phyloP scores from a whole-genome alignment of 768 basidiomycete species.

The Lentinus brumalis region DNA sequence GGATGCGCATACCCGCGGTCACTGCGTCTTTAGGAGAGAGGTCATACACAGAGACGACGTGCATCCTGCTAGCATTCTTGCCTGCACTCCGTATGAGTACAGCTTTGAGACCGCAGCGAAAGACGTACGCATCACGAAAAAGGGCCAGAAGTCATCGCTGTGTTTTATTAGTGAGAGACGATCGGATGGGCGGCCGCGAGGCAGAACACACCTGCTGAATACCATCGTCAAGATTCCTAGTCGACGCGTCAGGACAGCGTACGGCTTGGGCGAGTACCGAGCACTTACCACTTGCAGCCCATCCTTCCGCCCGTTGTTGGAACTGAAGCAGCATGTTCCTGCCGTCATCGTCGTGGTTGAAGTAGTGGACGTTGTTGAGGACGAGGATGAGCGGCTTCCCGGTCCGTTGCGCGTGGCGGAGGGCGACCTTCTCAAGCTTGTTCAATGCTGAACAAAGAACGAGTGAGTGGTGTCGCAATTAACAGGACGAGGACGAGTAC shows the following conservation, averaged over 20 bases:
- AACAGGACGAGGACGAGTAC: not conserved
- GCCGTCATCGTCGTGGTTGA: slow-evolving; percentile 78
- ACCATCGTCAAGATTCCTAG: slow-evolving; percentile 77
- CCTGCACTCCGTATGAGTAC: slow-evolving; percentile 39
- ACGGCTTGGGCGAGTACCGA: not conserved
- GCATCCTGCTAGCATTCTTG: slow-evolving; percentile 74
- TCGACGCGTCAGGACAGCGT: slow-evolving; percentile 6
- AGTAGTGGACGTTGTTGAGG: slow-evolving; percentile 77
- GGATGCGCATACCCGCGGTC: slow-evolving; percentile 56
- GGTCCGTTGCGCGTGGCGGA: slow-evolving; percentile 55
- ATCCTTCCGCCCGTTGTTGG: slow-evolving; percentile 83
- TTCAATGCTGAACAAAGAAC: slow-evolving; percentile 55
- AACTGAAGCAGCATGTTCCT: slow-evolving; percentile 80
- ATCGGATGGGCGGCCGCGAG: not conserved
- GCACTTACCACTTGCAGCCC: slow-evolving; percentile 74
- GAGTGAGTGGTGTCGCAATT: not conserved
- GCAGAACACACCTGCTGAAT: slow-evolving; percentile 61
- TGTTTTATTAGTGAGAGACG: slow-evolving; percentile 16
- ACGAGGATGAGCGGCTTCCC: slow-evolving; percentile 77
- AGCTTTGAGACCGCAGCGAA: not conserved
- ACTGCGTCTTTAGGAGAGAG: slow-evolving; percentile 60
- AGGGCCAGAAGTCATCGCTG: slow-evolving; percentile 88
- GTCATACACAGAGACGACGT: slow-evolving; percentile 75
- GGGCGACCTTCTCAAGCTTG: slow-evolving; percentile 85
- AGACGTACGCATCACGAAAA: slow-evolving; percentile 60